Percentiles rank a stretch among this genome's conserved stretches.
Evolutionary conservation across 306 rosid species (phyloP).

Genomic region (Acacia crassicarpa): DNA sequence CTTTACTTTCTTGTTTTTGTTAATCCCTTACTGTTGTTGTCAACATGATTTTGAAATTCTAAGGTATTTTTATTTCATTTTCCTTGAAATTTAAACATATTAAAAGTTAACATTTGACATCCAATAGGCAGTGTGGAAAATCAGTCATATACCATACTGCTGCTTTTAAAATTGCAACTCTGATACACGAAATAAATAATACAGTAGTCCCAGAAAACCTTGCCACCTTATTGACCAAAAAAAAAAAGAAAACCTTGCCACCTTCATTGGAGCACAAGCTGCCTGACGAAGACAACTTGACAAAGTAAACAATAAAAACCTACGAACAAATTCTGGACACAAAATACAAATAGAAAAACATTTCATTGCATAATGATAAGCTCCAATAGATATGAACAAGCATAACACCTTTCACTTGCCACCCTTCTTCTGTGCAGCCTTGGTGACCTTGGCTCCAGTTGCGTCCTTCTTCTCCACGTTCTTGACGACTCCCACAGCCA

Average conservation of each 20-base stretch:
- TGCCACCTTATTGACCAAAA: too few relatives aligned
- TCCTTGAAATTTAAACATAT: too few relatives aligned
- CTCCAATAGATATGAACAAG: not conserved
- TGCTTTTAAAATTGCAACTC: not conserved
- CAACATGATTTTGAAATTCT: too few relatives aligned
- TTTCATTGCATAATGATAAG: slow-evolving; percentile 17
- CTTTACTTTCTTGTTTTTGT: too few relatives aligned
- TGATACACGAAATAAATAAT: not conserved
- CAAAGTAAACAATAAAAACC: not conserved
- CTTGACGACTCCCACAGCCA: slow-evolving; percentile 93
- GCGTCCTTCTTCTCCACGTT: slow-evolving; percentile 91
- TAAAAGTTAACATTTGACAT: not conserved
- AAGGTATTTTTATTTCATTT: too few relatives aligned
- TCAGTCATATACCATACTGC: slow-evolving; percentile 18
- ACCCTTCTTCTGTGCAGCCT: slow-evolving; percentile 67
- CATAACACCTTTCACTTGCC: slow-evolving; percentile 52
- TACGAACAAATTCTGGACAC: not conserved
- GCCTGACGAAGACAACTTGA: slow-evolving; percentile 39
- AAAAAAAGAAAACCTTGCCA: too few relatives aligned
- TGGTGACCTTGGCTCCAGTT: slow-evolving; percentile 56
- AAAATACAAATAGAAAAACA: not conserved
- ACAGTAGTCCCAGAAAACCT: not conserved
- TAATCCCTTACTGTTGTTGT: too few relatives aligned
- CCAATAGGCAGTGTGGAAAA: slow-evolving; percentile 12
- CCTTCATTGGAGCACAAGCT: slow-evolving; percentile 48